A percentile compares a stretch with the other conserved stretches of the same genome.
Evolutionary conservation across 768 basidiomycete species (phyloP).

Genomic region (Cyclocybe aegerita): DNA sequence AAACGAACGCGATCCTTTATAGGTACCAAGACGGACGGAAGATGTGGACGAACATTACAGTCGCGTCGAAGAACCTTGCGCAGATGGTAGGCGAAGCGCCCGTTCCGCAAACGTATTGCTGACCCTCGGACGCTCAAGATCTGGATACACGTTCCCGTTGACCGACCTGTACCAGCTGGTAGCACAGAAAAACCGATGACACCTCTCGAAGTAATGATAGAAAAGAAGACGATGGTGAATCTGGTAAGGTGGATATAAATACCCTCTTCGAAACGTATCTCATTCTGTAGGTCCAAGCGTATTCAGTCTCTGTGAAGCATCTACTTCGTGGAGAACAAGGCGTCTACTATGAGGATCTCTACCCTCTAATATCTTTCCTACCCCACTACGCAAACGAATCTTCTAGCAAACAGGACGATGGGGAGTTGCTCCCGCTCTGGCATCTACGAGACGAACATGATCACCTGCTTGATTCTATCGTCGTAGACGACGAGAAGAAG

Average conservation of each 20-base stretch:
- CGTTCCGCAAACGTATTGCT: neutral
- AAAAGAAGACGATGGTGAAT: conserved; percentile 77
- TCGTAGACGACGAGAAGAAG: too few species aligned
- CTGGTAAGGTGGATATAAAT: conserved; percentile 38
- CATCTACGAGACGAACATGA: conserved; percentile 38
- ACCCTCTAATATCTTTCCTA: conserved; percentile 65
- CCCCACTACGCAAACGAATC: conserved; percentile 50
- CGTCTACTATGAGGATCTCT: conserved; percentile 74
- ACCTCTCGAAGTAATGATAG: conserved; percentile 51
- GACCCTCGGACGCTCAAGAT: conserved; percentile 29
- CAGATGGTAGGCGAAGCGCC: conserved; percentile 38
- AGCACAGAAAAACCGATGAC: conserved; percentile 16
- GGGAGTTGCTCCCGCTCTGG: conserved; percentile 59
- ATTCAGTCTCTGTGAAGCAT: conserved; percentile 69
- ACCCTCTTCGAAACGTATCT: neutral
- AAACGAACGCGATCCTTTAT: neutral
- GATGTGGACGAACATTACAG: conserved; percentile 64
- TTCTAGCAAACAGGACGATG: conserved; percentile 14
- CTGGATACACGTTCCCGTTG: conserved; percentile 55
- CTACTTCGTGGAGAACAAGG: conserved; percentile 68
- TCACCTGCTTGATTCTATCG: too few species aligned
- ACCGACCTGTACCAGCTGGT: conserved; percentile 29
- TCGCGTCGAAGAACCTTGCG: conserved; percentile 57
- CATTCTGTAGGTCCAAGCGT: conserved; percentile 60
- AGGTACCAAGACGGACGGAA: conserved; percentile 72